A percentile compares a stretch with the other conserved stretches of the same genome.
These are phyloP conservation scores for Emergomyces africanus DNA, from an alignment of 2,329 filamentous ascomycete genomes.

Conservation along the genomic window DNA sequence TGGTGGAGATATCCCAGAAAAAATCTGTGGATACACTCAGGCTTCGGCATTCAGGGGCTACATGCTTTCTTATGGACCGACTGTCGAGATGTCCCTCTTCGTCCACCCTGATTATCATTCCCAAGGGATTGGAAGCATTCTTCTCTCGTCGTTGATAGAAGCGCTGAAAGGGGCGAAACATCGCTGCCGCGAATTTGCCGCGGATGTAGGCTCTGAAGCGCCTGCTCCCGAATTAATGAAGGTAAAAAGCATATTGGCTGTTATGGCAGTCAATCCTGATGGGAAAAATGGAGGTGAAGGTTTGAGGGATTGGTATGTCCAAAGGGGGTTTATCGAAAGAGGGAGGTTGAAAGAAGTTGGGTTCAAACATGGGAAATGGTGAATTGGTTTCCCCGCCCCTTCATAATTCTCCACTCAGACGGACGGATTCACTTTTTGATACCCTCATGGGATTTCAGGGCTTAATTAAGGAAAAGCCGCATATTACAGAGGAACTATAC, in stretches of 20 bases:
- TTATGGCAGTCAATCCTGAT: constrained; percentile 27
- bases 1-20: constrained; percentile 2
- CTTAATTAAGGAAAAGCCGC: neutral
- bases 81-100: constrained; percentile 30
- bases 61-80: constrained; percentile 26
- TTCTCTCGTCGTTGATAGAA: constrained; percentile 19
- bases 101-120: constrained; percentile 23
- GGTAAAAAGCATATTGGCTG: constrained; percentile 23
- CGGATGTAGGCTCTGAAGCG: constrained; percentile 7
- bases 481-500: neutral
- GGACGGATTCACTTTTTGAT: neutral
- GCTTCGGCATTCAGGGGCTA: constrained; percentile 23
- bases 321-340: constrained; percentile 26
- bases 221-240: constrained; percentile 10
- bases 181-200: constrained; percentile 11
- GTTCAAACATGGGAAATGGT: constrained; percentile 27
- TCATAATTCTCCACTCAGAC: neutral
- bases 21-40: constrained; percentile 24
- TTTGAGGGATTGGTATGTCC: constrained; percentile 26
- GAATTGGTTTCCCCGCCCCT: constrained; percentile 10
- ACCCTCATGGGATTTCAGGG: neutral
- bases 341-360: constrained; percentile 27
- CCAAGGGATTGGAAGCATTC: constrained; percentile 20
- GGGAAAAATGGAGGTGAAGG: constrained; percentile 20
- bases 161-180: constrained; percentile 16